Evolutionary conservation across 345 rosid genomes (phyloP), one percentile per base, ranked within the genome.

Genomic region (Sisymbrium altissimum): DNA sequence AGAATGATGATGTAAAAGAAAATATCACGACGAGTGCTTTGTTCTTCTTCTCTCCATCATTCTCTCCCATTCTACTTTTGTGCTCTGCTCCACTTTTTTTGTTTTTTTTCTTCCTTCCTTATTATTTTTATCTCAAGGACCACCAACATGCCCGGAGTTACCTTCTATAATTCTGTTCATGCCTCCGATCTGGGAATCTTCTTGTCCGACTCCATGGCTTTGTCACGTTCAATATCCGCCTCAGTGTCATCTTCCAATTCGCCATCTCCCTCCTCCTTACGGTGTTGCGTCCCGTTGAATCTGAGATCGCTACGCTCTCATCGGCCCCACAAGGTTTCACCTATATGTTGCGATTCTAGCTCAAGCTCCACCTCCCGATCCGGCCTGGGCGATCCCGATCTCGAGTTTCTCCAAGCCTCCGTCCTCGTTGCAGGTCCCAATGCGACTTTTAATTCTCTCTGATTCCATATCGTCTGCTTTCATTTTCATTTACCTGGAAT

Each of bases 371-470:
- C 71, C 29, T 77, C 81, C 63, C 80, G 85, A 78, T 84, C 85
- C 72, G 74, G 78, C 25, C 25, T 70, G 35, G 81, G 56, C 11
- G 81, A 79, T 68, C 66, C 52, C 57, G 81, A 83, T 60, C 75
- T 64, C 70, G 86, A 83, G 68, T 91, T 77, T 62, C 89, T 91
- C 48, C 83, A 82, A 49, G 97, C 98, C 36, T 84, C 95, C 53
- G 85, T 94, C 79, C 97, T 89, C 78, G 64, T 86, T 23, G 75
- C 94, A 85, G 98, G 98, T 89, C 23, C 13, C 29, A 40, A 49
- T 76, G 57, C 66, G 12, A 21, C 43, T 7, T 38, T 4, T 44
- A 0, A 9, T 5, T 44, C 15, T n/a, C 6, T 15, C 18, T n/a
- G 18, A 41, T 41, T 41, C 45, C 45, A 6, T 14, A 41, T 0